Evolutionary conservation across 164 flowering plant genomes (phyloP), one percentile per base, ranked within the genome.

Genomic region (Berberis vulgaris): DNA sequence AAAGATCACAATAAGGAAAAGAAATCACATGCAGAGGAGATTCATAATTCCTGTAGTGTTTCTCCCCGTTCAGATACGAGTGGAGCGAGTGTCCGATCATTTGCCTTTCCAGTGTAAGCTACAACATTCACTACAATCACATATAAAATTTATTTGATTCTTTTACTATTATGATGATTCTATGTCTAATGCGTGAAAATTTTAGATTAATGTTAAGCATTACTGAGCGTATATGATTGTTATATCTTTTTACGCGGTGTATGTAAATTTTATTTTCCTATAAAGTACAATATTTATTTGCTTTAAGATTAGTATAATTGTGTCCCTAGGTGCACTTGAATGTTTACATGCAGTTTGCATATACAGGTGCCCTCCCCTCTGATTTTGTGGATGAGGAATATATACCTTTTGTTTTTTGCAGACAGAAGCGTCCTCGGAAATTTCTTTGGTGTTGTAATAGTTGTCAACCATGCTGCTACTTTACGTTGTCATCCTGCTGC

Each of bases 61-160:
- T 77, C 81, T 26, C 70, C n/a, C 54, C 81, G 60, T 41, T 80
- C 87, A 38, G 81, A 80, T 54, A 75, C 56, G 40, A 81, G 86
- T 63, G 77, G 63, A 60, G 56, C 69, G 41, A 80, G 83, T 71
- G 45, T 50, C 7, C 64, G 42, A 38, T 81, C 90, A 12, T 84
- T 78, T 57, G 83, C 84, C 7, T 81, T 83, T 67, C 85, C 94
- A 61, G 71, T 76, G 95, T 88, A 75, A 82, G 89, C 58, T 62
- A 3, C 58, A 7, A n/a, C 12, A 42, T 53, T 52, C 45, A 8
- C 49, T 46, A 5, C 49, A 46, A 46, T 26, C 26, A 26, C 26
- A 26, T 26, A 26, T 26, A 26, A 26, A 1, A 46, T 46, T 5
- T 46, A 46, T 52, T 52, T 52, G n/a, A 1, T 52, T 52, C n/a